Evolutionary conservation across 306 rosid genomes (phyloP).

Genomic region (Hippophae rhamnoides): DNA sequence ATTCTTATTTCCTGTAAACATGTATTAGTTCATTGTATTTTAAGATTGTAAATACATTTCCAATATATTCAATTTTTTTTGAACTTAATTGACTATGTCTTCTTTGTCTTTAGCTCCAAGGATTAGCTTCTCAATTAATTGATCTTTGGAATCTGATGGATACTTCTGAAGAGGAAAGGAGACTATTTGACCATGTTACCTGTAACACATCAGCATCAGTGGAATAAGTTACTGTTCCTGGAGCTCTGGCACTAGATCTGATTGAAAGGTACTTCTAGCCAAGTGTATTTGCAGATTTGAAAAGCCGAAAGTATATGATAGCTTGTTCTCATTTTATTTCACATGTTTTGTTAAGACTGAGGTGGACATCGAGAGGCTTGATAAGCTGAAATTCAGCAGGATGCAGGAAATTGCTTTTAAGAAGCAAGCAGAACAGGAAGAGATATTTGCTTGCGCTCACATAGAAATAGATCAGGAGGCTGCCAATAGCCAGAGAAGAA

Average conservation of each 20-base stretch:
- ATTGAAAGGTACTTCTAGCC: conserved; percentile 57
- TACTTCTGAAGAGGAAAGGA: no score
- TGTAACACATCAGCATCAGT: no score
- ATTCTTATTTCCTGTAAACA: no score
- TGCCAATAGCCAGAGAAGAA: conserved; percentile 78
- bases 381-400: conserved; percentile 88
- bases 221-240: no score
- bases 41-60: no score
- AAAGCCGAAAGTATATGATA: conserved; percentile 4
- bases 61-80: no score
- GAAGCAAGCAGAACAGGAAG: conserved; percentile 88
- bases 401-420: conserved; percentile 99
- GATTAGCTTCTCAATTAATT: no score
- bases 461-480: conserved; percentile 78
- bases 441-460: conserved; percentile 74
- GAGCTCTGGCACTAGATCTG: conserved; percentile 76
- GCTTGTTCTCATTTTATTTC: conserved; percentile 13
- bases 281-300: conserved; percentile 7
- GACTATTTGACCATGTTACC: no score
- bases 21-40: no score
- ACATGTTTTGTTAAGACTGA: conserved; percentile 53
- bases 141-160: no score
- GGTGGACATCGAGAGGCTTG: conserved; percentile 97
- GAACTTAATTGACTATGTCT: conserved; percentile 11
- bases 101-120: conserved; percentile 68